phyloP scores from a whole-genome alignment of 2,329 filamentous ascomycete genomes.

The Aspergillus brunneoviolaceus region DNA sequence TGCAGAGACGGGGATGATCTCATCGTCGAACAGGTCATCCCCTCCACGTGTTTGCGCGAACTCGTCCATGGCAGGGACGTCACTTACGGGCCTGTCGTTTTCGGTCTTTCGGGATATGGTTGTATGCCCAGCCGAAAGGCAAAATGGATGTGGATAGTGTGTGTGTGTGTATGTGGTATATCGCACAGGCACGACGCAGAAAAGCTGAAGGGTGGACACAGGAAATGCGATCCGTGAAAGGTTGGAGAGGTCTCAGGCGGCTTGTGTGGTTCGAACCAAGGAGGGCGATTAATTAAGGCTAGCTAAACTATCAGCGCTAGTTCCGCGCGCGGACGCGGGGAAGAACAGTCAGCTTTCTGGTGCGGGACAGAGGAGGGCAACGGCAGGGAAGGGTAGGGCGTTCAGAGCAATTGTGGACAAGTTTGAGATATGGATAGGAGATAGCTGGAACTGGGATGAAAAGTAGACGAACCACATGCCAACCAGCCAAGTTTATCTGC shows the following conservation, averaged over 20 bases:
- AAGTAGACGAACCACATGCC: not conserved
- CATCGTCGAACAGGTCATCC: conserved; percentile 54
- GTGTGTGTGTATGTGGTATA: no score
- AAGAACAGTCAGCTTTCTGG: not conserved
- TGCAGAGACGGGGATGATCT: conserved; percentile 47
- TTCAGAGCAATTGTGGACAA: not conserved
- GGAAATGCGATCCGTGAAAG: no score
- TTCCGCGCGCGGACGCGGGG: not conserved
- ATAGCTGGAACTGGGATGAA: not conserved
- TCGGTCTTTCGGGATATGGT: not conserved
- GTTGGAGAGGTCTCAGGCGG: no score
- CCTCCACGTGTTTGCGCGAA: conserved; percentile 51
- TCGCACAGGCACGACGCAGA: not conserved
- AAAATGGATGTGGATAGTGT: not conserved
- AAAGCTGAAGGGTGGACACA: not conserved
- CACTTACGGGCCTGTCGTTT: conserved; percentile 7
- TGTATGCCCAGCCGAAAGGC: not conserved
- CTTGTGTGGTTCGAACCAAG: not conserved
- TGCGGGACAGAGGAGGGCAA: not conserved
- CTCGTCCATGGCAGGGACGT: conserved; percentile 41
- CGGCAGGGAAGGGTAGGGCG: not conserved
- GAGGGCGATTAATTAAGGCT: conserved; percentile 1
- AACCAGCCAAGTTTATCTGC: not conserved
- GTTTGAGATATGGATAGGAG: not conserved
- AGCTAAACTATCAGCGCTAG: not conserved